These are phyloP conservation scores for Ogataea thermomethanolica DNA, from an alignment of 805 yeast species.

Conservation along the genomic window DNA sequence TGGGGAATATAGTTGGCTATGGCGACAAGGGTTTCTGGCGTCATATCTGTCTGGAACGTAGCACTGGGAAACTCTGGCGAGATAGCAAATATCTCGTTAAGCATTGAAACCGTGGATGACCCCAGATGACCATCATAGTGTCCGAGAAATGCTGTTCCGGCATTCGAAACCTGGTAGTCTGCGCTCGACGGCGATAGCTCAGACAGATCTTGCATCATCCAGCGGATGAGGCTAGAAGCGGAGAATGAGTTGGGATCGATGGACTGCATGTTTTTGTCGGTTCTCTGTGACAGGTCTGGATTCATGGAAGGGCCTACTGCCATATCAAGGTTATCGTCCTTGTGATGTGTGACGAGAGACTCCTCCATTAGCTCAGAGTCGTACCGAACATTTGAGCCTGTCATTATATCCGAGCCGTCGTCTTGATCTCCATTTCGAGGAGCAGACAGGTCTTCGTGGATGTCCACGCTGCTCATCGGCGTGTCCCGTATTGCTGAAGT, in stretches of 20 bases:
- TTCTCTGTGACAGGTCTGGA: no score
- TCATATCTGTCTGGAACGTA: slow-evolving; percentile 21
- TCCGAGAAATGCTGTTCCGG: slow-evolving; percentile 17
- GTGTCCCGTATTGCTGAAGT: no score
- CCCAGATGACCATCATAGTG: slow-evolving; percentile 21
- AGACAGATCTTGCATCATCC: slow-evolving; percentile 18
- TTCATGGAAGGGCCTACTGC: no score
- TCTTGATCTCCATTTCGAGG: slow-evolving; percentile 15
- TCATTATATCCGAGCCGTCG: slow-evolving; percentile 14
- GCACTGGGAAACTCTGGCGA: slow-evolving; percentile 26
- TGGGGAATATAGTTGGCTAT: slow-evolving; percentile 21
- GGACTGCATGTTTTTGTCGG: no score
- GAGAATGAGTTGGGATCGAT: slow-evolving; percentile 5
- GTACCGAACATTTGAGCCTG: no score
- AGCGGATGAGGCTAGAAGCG: slow-evolving; percentile 17
- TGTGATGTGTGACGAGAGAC: no score
- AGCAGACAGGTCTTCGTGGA: no score
- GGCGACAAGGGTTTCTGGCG: slow-evolving; percentile 13
- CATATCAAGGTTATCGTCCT: no score
- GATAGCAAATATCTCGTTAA: slow-evolving; percentile 22
- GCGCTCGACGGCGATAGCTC: slow-evolving; percentile 14
- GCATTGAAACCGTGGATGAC: slow-evolving; percentile 17
- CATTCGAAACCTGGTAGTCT: slow-evolving; percentile 7
- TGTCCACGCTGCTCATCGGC: no score
- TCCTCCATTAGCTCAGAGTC: no score